Evolutionary conservation across 1,139 yeast genomes (phyloP).

Genomic region (Hemisphaericaspora xylanilytica): DNA sequence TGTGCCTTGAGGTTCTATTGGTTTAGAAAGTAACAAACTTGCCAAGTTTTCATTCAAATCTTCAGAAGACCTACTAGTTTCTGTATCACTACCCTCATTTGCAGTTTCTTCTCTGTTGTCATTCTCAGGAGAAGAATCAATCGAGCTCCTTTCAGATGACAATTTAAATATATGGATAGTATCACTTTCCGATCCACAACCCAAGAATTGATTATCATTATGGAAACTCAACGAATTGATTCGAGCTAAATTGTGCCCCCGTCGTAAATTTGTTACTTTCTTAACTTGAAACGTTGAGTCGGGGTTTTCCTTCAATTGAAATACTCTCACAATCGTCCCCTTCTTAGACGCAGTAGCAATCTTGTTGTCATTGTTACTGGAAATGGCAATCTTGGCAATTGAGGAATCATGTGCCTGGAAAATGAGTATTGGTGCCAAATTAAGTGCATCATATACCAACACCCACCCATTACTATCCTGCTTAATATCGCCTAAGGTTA

Average conservation of each 20-base stretch:
- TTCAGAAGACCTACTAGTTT: slow-evolving; percentile 20
- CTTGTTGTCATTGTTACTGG: slow-evolving; percentile 45
- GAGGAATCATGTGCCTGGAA: slow-evolving; percentile 59
- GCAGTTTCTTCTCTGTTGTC: slow-evolving; percentile 6
- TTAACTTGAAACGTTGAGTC: slow-evolving; percentile 18
- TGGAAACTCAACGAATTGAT: slow-evolving; percentile 57
- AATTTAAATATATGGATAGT: slow-evolving; percentile 66
- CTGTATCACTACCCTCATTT: slow-evolving; percentile 15
- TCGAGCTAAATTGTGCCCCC: slow-evolving; percentile 66
- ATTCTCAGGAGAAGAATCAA: slow-evolving; percentile 10
- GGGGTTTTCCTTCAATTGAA: slow-evolving; percentile 16
- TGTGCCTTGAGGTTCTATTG: slow-evolving; percentile 10
- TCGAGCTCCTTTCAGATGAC: slow-evolving; percentile 9
- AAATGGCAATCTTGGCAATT: slow-evolving; percentile 46
- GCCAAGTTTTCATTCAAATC: slow-evolving; percentile 46
- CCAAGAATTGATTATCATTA: slow-evolving; percentile 48
- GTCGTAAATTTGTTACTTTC: slow-evolving; percentile 53
- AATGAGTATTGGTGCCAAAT: slow-evolving; percentile 52
- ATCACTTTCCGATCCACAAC: slow-evolving; percentile 65
- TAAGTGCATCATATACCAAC: slow-evolving; percentile 59
- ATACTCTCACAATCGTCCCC: slow-evolving; percentile 69
- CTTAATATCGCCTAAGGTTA: slow-evolving; percentile 28
- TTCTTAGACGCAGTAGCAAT: slow-evolving; percentile 70
- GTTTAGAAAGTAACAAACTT: slow-evolving; percentile 35
- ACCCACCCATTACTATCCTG: slow-evolving; percentile 39